Evolutionary conservation across 2,329 filamentous ascomycete species (phyloP), one percentile per base, ranked within the genome.

Genomic region (Pseudogymnoascus sp.): DNA sequence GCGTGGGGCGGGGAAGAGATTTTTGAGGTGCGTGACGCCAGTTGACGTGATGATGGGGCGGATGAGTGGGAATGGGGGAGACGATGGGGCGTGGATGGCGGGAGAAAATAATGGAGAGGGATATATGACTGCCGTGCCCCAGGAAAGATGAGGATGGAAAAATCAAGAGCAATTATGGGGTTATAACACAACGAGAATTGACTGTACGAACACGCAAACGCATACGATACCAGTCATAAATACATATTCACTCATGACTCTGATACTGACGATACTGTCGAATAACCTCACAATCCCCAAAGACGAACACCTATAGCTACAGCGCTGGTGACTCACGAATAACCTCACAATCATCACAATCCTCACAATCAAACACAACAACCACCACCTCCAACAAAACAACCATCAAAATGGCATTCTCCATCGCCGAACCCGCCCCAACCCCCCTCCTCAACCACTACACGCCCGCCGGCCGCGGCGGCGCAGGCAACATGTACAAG

Each of bases 401-500:
- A 53, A 53, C 35, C 57, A 11, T 6, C 3, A 60, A 21, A 36
- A 60, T 60, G 57, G 57, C 31, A 13, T 60, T 35, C 57, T 60
- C 57, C 31, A 65, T 74, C 65, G 69, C 69, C 61, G 71, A 73
- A 63, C 72, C 71, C 44, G 71, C 72, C 66, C 72, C 72, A 62
- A 70, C 66, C 67, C 65, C 69, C 64, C 50, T 60, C 50, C 21
- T 50, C 21, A 61, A 42, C 60, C 65, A 62, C 33, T 73, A 70
- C 66, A 65, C 68, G 15, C 69, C 72, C 63, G 67, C 69, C 19
- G 71, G 72, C 13, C 68, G 72, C n/a, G 72, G 72, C 36, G 72
- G 71, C 31, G 69, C 69, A 42, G 72, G 72, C 36, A 74, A 74
- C 65, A 69, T 67, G 53, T 70, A 72, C 67, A 72, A 70, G 60